Conservation (phyloP, 2,329 filamentous ascomycete genomes). For the Neurospora crassa region DNA sequence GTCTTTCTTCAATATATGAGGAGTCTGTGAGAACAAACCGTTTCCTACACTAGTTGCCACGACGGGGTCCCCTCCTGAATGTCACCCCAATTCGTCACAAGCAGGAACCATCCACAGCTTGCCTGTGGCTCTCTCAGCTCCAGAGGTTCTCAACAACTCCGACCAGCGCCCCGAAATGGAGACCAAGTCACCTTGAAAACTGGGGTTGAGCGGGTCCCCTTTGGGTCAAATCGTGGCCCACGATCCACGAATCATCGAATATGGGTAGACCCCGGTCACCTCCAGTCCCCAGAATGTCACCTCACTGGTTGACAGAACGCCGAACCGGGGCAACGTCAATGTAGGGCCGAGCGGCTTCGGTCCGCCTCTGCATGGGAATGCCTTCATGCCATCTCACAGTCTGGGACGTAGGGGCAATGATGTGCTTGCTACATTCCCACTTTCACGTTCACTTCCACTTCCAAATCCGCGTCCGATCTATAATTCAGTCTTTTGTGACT, state of each 20-base stretch:
- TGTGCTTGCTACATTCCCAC: not conserved
- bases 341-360: not conserved
- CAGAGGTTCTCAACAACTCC: not conserved
- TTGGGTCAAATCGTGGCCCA: not conserved
- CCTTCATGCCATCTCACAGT: not conserved
- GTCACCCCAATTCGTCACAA: not conserved
- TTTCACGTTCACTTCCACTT: not conserved
- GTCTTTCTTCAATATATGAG: not conserved
- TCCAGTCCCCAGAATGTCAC: not conserved
- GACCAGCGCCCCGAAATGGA: not conserved
- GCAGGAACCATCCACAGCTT: not conserved
- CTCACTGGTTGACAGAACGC: not conserved
- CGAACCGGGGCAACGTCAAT: not conserved
- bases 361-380: not conserved
- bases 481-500: not conserved
- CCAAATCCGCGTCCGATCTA: not conserved
- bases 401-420: not conserved
- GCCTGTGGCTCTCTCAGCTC: not conserved
- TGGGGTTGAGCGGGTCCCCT: not conserved
- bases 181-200: not conserved
- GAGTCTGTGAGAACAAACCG: not conserved
- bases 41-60: not conserved
- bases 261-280: not conserved
- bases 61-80: not conserved
- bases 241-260: not conserved